Percentiles rank a stretch among this genome's conserved stretches.
Conservation (phyloP, 192 early-diverging fungal species). For the Backusella psychrophila region DNA sequence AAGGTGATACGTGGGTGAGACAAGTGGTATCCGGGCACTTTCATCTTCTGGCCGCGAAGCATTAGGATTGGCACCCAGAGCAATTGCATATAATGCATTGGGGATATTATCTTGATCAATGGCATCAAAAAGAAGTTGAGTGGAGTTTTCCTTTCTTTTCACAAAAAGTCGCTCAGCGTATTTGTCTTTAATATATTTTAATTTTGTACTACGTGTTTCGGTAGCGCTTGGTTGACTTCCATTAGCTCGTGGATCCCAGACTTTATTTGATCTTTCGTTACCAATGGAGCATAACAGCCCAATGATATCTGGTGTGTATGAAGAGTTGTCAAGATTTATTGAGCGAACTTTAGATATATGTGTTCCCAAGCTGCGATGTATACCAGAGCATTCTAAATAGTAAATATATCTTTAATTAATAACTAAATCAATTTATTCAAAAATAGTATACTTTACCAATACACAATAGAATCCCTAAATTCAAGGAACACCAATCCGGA, state of each 20-base stretch:
- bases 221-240: slow-evolving; percentile 29
- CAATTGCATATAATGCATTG: slow-evolving; percentile 41
- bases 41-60: slow-evolving; percentile 26
- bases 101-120: slow-evolving; percentile 39
- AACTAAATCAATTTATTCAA: not conserved
- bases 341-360: slow-evolving; percentile 75
- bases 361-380: slow-evolving; percentile 74
- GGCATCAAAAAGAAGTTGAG: slow-evolving; percentile 20
- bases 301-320: slow-evolving; percentile 65
- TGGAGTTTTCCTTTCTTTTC: not conserved
- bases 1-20: not conserved
- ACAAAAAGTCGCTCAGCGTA: slow-evolving; percentile 58
- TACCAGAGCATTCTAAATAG: slow-evolving; percentile 67
- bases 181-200: slow-evolving; percentile 56
- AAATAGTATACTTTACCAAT: slow-evolving; percentile 48
- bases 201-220: slow-evolving; percentile 52
- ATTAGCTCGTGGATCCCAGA: slow-evolving; percentile 55
- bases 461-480: slow-evolving; percentile 67
- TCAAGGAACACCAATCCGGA: slow-evolving; percentile 74
- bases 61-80: slow-evolving; percentile 44
- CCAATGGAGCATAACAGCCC: slow-evolving; percentile 56
- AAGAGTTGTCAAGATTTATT: slow-evolving; percentile 61
- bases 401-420: not conserved
- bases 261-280: slow-evolving; percentile 57
- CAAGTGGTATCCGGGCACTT: not conserved